Evolutionary conservation across 768 basidiomycete species (phyloP), one percentile per base, ranked within the genome.

Genomic region (Fistulinella prunicolor): DNA sequence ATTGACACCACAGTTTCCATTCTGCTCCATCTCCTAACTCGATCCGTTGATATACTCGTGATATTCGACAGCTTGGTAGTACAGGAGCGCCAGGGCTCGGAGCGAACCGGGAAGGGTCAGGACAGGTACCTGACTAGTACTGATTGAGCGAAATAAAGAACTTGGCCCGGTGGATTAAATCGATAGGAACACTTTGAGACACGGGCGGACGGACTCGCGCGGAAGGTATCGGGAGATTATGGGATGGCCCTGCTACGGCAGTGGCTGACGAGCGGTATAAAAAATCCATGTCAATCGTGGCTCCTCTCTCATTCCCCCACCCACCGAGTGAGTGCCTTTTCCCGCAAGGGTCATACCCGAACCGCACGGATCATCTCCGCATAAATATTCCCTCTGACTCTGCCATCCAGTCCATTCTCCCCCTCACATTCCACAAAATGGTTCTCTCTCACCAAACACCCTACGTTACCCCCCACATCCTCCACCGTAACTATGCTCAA

Each of bases 391-490:
- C 21, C n/a, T n/a, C n/a, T n/a, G n/a, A 55, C 49, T 6, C 29
- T 14, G 2, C 20, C n/a, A 7, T 3, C 8, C 38, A 46, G 42
- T 9, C 9, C 39, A 30, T 42, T 20, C n/a, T 24, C 4, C 13
- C 16, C 17, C 28, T 23, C 29, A 4, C 36, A 20, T 38, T 26
- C 1, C 16, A 51, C 69, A 80, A 57, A 57, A 88, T 87, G 86
- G 80, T 82, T 56, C 76, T 79, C 64, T 73, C 81, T 42, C 80
- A 84, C 65, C 78, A 83, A 36, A 89, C 89, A 9, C 89, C 89
- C 59, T 89, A 91, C 65, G 86, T 90, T 44, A 91, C 89, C 54
- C 89, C 89, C 28, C 88, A 89, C 69, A 91, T 91, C 71, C 83
- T 89, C 64, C 89, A 90, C 77, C 88, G 83, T 67, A 70, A 87